Evolutionary conservation across 2,329 filamentous ascomycete species (phyloP).

Genomic region (Pestalotiopsis sp.): DNA sequence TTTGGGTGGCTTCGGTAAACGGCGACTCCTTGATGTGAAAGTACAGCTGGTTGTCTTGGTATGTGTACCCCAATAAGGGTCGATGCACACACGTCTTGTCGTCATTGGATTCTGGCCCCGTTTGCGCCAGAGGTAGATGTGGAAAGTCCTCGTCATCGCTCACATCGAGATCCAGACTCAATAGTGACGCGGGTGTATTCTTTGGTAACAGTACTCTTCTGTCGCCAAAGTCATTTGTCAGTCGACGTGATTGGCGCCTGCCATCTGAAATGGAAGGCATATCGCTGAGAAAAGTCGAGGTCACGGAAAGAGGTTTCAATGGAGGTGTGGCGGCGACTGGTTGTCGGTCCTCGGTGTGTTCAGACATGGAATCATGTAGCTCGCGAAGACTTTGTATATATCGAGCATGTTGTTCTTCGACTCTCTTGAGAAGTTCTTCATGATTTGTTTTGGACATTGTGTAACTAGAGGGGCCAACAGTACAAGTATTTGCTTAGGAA

Average conservation of each 20-base stretch:
- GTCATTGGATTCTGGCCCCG: neutral
- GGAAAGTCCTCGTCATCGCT: conserved; percentile 10
- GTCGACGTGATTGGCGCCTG: neutral
- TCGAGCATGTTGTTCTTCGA: conserved; percentile 9
- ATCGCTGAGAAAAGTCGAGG: conserved; percentile 5
- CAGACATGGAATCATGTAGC: neutral
- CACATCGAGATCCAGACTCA: conserved; percentile 1
- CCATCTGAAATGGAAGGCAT: neutral
- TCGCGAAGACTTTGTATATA: conserved; percentile 7
- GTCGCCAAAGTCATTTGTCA: conserved; percentile 7
- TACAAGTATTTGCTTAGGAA: too few relatives aligned
- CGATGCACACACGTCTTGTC: neutral
- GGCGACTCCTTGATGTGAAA: neutral
- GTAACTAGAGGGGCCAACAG: neutral
- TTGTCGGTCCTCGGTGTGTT: neutral
- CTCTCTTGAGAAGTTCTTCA: conserved; percentile 3
- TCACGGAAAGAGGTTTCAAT: neutral
- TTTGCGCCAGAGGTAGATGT: neutral
- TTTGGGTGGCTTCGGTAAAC: neutral
- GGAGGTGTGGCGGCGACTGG: neutral
- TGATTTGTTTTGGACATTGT: neutral
- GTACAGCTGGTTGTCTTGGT: neutral
- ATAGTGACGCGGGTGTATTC: conserved; percentile 6
- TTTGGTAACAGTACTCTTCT: neutral
- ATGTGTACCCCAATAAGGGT: neutral